Base-by-base conservation (phyloP, 2,329 filamentous ascomycete species). In the Fusarium sp. region DNA sequence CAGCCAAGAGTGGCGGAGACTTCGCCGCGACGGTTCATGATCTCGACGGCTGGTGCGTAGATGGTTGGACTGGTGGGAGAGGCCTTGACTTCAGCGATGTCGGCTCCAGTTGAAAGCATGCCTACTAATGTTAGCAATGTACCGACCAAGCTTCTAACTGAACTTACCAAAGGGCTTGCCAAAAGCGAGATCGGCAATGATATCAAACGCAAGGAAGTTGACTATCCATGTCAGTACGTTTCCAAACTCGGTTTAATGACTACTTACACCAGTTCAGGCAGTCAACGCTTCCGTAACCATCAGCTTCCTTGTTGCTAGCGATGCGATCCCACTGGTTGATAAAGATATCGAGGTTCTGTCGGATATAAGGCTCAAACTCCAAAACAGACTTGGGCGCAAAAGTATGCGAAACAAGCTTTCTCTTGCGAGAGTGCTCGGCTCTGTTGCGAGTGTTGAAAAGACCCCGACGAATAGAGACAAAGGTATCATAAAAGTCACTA, bases 371-470 rank as follows among this genome's bases (percentile, higher is more conserved):
- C 84, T 97, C 94, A 79, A 97, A 97, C 79, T 97, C 91, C 56
- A 88, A 86, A 52, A 97, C 88, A 15, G 90, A 93, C 83, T 95
- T 97, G 65, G 91, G 87, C 27, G 91, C 93, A 83, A 97, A 97
- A n/a, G 93, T 97, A 81, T 97, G 94, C 4, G 93, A 91, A 44
- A 97, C 89, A 2, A 93, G 91, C 87, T 97, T 97, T 78, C 94
- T 89, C 87, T 97, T 97, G 75, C 94, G 90, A 1, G 91, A 91
- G 81, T 97, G 94, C 79, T 97, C 93, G 2, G 86, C 86, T 54
- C 95, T 88, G 82, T 95, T 90, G 36, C 95, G 88, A 0, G 94
- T 97, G 83, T 97, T 97, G 89, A 97, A 97, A 9, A 97, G 86
- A 20, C 94, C 94, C 10, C 93, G 90, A 50, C 88, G 89, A 77